Conservation (phyloP, 2,329 filamentous ascomycete species). For the Aspergillus sp. region DNA sequence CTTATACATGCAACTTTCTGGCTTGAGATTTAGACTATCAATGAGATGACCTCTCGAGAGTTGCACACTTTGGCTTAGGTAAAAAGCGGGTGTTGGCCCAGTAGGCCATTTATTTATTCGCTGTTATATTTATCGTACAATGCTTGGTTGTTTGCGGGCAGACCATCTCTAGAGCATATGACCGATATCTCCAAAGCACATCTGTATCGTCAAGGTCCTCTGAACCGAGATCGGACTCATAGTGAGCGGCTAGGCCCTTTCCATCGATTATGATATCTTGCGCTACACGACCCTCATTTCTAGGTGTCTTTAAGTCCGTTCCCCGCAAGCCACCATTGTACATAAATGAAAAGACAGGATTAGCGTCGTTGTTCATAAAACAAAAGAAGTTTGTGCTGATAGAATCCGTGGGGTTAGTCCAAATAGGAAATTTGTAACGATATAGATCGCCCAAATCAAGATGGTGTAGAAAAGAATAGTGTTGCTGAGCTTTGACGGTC, state of each 20-base stretch:
- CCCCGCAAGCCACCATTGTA: slow-evolving; percentile 45
- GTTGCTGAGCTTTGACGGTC: slow-evolving; percentile 50
- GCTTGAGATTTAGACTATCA: not conserved
- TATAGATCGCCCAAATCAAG: slow-evolving; percentile 48
- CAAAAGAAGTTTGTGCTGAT: slow-evolving; percentile 57
- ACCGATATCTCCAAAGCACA: slow-evolving; percentile 53
- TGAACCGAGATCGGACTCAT: slow-evolving; percentile 47
- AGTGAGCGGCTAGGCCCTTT: slow-evolving; percentile 55
- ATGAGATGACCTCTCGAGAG: not conserved
- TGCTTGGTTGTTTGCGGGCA: slow-evolving; percentile 34
- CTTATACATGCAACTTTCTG: not conserved
- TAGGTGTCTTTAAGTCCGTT: slow-evolving; percentile 34
- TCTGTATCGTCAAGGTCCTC: slow-evolving; percentile 52
- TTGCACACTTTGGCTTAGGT: no score
- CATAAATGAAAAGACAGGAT: slow-evolving; percentile 43
- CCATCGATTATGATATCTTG: slow-evolving; percentile 52
- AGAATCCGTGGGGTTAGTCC: slow-evolving; percentile 51
- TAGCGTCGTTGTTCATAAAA: slow-evolving; percentile 54
- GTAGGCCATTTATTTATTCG: not conserved
- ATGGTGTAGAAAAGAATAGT: slow-evolving; percentile 50
- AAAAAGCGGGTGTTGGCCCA: no score
- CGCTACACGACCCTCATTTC: slow-evolving; percentile 22
- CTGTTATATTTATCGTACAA: not conserved
- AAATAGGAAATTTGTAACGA: slow-evolving; percentile 49
- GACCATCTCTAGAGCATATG: slow-evolving; percentile 54